Conservation (phyloP, 2,329 filamentous ascomycete genomes). For the Paraconiothyrium sp. region DNA sequence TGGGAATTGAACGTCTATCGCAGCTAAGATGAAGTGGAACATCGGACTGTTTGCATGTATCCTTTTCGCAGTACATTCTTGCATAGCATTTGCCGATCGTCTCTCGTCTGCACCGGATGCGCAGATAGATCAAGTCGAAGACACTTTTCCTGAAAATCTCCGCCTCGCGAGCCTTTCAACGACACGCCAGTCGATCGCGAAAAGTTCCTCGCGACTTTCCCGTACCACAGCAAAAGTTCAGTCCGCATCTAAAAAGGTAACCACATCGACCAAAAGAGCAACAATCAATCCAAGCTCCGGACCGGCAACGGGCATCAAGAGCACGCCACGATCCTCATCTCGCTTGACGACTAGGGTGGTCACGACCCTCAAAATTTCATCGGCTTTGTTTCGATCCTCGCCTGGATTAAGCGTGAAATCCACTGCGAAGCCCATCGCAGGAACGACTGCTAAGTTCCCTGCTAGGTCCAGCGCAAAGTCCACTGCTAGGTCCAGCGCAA, state of each 20-base stretch:
- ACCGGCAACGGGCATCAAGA: neutral
- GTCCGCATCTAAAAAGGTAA: neutral
- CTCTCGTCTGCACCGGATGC: neutral
- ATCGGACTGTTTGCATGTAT: neutral
- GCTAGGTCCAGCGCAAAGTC: neutral
- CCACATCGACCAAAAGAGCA: neutral
- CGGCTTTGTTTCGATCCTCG: neutral
- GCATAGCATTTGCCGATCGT: neutral
- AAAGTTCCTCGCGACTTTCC: neutral
- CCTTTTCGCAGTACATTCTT: neutral
- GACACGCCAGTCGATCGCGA: neutral
- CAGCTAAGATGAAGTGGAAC: neutral
- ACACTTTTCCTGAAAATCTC: neutral
- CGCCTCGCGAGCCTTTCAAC: neutral
- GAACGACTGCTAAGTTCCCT: neutral
- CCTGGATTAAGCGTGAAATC: neutral
- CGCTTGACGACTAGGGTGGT: neutral
- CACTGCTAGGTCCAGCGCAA: neutral
- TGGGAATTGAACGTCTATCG: neutral
- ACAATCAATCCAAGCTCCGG: neutral
- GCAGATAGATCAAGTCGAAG: neutral
- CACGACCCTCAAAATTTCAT: neutral
- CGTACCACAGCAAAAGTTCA: neutral
- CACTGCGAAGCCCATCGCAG: neutral
- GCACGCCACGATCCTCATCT: neutral